Evolutionary conservation across 768 basidiomycete species (phyloP).

Genomic region (Aureoboletus auriporus): DNA sequence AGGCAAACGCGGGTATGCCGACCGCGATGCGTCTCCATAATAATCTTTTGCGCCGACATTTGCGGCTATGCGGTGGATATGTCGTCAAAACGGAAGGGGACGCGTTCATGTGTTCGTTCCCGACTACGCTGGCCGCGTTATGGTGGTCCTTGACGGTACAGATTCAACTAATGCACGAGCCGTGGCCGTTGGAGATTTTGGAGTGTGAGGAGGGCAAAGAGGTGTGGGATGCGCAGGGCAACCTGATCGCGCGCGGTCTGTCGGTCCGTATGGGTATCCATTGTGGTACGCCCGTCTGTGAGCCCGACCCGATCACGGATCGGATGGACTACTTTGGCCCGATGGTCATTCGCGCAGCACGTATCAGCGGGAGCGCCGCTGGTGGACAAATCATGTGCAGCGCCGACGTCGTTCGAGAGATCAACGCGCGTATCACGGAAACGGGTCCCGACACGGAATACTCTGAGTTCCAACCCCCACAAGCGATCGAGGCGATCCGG

Average conservation of each 20-base stretch:
- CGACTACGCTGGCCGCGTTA: constrained; percentile 77
- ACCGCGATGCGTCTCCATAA: constrained; percentile 92
- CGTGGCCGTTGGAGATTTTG: constrained; percentile 92
- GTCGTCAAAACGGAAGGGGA: constrained; percentile 99
- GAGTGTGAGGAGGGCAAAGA: constrained; percentile 90
- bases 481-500: constrained; percentile 72
- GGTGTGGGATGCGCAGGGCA: constrained; percentile 61
- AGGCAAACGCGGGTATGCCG: constrained; percentile 92
- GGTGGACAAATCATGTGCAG: constrained; percentile 96
- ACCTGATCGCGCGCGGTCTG: constrained; percentile 77
- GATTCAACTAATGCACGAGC: constrained; percentile 68
- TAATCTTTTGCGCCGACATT: constrained; percentile 72
- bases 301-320: constrained; percentile 83
- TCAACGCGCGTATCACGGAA: constrained; percentile 56
- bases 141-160: constrained; percentile 92
- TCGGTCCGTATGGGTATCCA: constrained; percentile 98
- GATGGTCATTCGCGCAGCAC: constrained; percentile 90
- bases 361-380: constrained; percentile 76
- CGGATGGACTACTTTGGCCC: constrained; percentile 99
- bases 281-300: constrained; percentile 85
- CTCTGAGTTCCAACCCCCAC: constrained; percentile 50
- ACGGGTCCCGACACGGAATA: constrained; percentile 56
- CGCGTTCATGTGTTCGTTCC: constrained; percentile 98
- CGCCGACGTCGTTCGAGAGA: constrained; percentile 80
- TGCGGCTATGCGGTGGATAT: constrained; percentile 91